Base-by-base conservation (phyloP, 805 yeast genomes). In the Wickerhamomyces xylosicus region DNA sequence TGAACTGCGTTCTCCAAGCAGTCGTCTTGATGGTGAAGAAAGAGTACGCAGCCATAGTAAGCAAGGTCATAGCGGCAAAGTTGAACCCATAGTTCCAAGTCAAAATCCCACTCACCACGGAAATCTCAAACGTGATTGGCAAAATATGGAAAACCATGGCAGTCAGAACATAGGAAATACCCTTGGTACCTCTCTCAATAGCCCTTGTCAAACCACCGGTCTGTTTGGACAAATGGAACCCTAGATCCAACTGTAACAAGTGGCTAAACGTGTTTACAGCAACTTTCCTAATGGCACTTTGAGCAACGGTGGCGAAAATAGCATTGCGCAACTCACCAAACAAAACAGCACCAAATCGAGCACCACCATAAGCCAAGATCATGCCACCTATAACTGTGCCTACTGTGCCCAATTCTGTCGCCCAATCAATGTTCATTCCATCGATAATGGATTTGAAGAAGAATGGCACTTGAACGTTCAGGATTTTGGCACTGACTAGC, bases 61-160 rank as follows among this genome's bases (percentile, higher is more conserved):
- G 56, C 34, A 86, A 64, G 0, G 98, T 87, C 35, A 90, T 87
- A 5, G 84, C 85, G 2, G 98, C 97, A 64, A 86, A 92, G 19
- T 79, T 69, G 2, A 74, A 60, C 19, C 98, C 98, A 56, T 86
- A 92, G 57, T 90, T 90, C 58, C 89, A 90, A 14, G 96, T 86
- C 48, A 92, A 66, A 34, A 92, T 83, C 41, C 97, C 95, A 56
- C 96, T 85, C 11, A 92, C 98, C 40, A 92, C 80, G 3, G 84
- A 72, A 38, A 92, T 92, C 58, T 92, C 98, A 56, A 92, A 83
- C 3, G 94, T 71, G 32, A 90, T 83, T 8, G 98, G 98, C 27
- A 90, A 66, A 29, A 92, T 89, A 57, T 92, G 97, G 66, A 92
- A 90, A n/a, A 92, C 95, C 95, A 90, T 85, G 2, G 97, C 95